Conservation (phyloP, 2,329 filamentous ascomycete species). For the Dryadomyces quercus-mongolicae region DNA sequence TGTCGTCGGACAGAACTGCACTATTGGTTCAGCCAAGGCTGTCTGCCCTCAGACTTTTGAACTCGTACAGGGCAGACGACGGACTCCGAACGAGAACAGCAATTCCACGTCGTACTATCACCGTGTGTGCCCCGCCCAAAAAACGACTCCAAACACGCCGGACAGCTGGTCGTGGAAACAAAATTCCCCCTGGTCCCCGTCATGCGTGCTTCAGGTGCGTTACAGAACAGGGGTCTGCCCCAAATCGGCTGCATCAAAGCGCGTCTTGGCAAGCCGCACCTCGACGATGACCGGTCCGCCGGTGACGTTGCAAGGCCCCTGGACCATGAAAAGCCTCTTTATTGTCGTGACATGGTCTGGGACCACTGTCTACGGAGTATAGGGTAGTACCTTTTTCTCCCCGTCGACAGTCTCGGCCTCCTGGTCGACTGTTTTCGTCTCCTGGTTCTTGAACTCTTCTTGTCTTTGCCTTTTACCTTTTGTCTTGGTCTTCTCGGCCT, state of each 20-base stretch:
- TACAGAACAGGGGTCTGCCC: conserved; percentile 27
- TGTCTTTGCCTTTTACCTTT: neutral
- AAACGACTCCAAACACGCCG: neutral
- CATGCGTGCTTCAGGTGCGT: conserved; percentile 33
- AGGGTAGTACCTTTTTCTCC: too few species aligned
- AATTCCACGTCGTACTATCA: too few species aligned
- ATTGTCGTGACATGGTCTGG: neutral
- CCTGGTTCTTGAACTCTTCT: too few species aligned
- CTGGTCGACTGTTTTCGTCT: neutral
- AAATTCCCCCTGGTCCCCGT: neutral
- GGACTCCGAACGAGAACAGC: too few species aligned
- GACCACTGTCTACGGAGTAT: too few species aligned
- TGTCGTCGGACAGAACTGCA: too few species aligned
- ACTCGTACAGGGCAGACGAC: too few species aligned
- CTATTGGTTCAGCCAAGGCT: too few species aligned
- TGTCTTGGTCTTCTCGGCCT: neutral
- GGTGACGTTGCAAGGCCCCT: neutral
- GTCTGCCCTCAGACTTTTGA: too few species aligned
- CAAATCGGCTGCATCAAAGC: conserved; percentile 11
- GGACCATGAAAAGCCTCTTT: neutral
- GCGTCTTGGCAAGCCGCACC: neutral
- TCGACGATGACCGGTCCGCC: neutral
- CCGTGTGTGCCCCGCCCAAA: neutral
- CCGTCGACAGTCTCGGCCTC: too few species aligned
- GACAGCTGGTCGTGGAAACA: neutral